These are phyloP conservation scores for Thinopyrum elongatum DNA, from an alignment of 176 grass and related monocot genomes.

Conservation along the genomic window DNA sequence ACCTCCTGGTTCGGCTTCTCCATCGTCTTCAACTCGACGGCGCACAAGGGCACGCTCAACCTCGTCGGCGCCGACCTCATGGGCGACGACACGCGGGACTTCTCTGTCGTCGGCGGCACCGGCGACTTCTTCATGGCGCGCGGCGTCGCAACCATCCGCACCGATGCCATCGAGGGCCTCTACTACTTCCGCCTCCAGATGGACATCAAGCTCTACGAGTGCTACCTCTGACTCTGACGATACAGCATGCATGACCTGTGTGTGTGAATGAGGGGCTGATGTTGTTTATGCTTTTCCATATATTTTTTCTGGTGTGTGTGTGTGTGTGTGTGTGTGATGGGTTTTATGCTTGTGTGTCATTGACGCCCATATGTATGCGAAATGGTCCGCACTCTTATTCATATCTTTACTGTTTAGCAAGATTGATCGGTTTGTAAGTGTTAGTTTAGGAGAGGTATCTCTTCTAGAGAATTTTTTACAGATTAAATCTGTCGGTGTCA, in stretches of 20 bases:
- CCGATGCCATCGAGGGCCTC: background rate
- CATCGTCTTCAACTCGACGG: constrained; percentile 40
- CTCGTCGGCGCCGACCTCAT: constrained; percentile 39
- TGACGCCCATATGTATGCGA: background rate
- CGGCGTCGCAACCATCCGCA: constrained; percentile 37
- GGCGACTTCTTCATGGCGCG: constrained; percentile 52
- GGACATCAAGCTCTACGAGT: constrained; percentile 47
- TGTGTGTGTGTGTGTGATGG: background rate
- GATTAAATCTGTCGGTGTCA: background rate
- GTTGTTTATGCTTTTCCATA: background rate
- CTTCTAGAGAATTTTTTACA: background rate
- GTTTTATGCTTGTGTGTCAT: background rate
- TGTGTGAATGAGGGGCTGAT: background rate
- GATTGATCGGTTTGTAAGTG: background rate
- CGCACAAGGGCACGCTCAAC: constrained; percentile 29
- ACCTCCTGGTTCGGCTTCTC: constrained; percentile 37
- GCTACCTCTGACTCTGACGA: background rate
- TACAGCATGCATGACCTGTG: background rate
- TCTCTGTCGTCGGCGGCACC: constrained; percentile 44
- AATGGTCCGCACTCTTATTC: background rate
- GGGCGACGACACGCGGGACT: constrained; percentile 8
- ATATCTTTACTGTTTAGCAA: background rate
- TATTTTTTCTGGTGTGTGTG: background rate
- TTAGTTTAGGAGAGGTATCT: background rate
- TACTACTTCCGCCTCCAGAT: constrained; percentile 39